phyloP scores from a whole-genome alignment of 176 grass and related monocot species.

The Cenchrus americanus region DNA sequence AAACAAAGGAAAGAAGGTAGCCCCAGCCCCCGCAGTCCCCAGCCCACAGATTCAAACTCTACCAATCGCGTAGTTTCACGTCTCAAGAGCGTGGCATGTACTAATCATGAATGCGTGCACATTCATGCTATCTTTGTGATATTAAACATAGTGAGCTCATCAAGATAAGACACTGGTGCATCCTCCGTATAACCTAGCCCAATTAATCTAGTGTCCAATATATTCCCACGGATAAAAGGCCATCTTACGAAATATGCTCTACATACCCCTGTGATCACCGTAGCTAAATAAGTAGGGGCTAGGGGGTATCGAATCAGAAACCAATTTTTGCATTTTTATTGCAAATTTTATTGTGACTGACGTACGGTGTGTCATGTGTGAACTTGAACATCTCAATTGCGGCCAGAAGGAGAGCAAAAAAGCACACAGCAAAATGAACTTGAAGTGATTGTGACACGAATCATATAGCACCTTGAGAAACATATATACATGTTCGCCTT shows the following conservation, averaged over 20 bases:
- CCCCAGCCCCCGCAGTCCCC: neutral
- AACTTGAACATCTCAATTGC: conserved; percentile 6
- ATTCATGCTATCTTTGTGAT: neutral
- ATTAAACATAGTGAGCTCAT: neutral
- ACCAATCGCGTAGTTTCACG: neutral
- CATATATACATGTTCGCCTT: neutral
- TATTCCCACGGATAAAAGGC: neutral
- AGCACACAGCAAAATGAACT: neutral
- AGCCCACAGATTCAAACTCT: neutral
- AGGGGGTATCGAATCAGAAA: conserved; percentile 13
- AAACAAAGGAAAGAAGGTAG: neutral
- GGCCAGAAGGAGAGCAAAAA: neutral
- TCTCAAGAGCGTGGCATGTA: neutral
- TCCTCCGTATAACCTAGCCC: neutral
- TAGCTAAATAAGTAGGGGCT: neutral
- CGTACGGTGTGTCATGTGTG: neutral
- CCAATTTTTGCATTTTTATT: neutral
- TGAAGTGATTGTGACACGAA: conserved; percentile 2
- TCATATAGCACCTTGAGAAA: conserved; percentile 13
- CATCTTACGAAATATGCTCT: conserved; percentile 16
- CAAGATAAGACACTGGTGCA: neutral
- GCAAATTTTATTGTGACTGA: neutral
- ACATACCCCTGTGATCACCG: neutral
- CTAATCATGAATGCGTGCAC: neutral
- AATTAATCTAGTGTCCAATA: neutral